A percentile compares a stretch with the other conserved stretches of the same genome.
phyloP scores from a whole-genome alignment of 2,329 filamentous ascomycete species.

The Bipolaris oryzae region DNA sequence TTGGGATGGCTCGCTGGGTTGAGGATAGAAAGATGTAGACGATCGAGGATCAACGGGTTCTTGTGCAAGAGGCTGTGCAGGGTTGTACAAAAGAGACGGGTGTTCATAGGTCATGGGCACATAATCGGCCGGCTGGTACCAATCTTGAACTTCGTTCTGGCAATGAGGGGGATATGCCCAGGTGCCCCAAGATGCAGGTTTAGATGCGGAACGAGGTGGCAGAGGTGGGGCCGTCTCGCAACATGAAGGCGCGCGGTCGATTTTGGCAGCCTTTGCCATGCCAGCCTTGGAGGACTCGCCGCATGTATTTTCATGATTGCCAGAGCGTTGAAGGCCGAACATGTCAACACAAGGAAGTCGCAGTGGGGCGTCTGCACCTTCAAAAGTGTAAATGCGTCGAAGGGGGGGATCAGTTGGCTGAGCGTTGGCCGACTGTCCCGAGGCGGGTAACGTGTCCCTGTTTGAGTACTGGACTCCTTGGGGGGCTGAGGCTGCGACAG shows the following conservation, averaged over 20 bases:
- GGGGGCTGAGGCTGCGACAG: slow-evolving; percentile 1
- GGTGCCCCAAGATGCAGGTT: slow-evolving; percentile 14
- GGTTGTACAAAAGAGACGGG: slow-evolving; percentile 14
- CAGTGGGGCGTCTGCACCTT: background rate
- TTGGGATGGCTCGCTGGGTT: background rate
- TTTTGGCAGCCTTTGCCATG: background rate
- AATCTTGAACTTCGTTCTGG: slow-evolving; percentile 9
- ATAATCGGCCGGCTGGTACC: slow-evolving; percentile 13
- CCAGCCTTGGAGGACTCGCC: background rate
- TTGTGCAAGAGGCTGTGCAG: slow-evolving; percentile 12
- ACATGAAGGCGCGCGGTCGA: background rate
- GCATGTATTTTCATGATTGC: background rate
- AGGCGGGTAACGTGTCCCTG: background rate
- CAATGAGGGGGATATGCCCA: slow-evolving; percentile 14
- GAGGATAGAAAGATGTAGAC: background rate
- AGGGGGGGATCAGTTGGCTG: background rate
- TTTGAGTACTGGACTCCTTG: background rate
- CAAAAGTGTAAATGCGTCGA: slow-evolving; percentile 4
- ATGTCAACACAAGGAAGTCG: slow-evolving; percentile 4
- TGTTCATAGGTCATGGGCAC: slow-evolving; percentile 18
- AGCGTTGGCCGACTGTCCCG: background rate
- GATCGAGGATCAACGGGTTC: slow-evolving; percentile 4
- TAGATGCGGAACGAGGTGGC: slow-evolving; percentile 25
- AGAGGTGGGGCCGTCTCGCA: slow-evolving; percentile 18
- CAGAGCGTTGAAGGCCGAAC: background rate